Evolutionary conservation across 129 eudicot species (phyloP), one percentile per base, ranked within the genome.

Genomic region (Gnaphalium uliginosum): DNA sequence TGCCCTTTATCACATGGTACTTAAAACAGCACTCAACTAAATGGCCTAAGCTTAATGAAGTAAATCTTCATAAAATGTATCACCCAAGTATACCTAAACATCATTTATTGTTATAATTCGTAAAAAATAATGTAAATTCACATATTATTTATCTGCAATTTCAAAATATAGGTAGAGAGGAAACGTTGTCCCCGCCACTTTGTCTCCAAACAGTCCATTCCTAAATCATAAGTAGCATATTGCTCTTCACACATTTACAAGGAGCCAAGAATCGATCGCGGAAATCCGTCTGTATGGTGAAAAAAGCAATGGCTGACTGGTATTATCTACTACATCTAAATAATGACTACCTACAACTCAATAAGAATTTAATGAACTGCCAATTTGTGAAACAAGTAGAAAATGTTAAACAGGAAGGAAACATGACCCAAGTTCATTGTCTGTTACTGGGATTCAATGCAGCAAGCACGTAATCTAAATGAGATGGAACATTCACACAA

Each of bases 21-120:
- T 41, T 46, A 3, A 46, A 46, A 3, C 53, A 13, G 53, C 53
- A 46, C 53, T 14, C 53, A 46, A 14, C 53, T 13, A 46, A 13
- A 46, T 14, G 6, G 14, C 53, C 53, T 46, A 13, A 46, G 53
- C 53, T 43, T 46, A 46, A 13, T 15, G 86, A 83, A 13, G 18
- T 46, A 46, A 46, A 46, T 46, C 53, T 46, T 14, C 53, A 13
- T 46, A 4, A 43, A 13, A 13, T 43, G 17, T 46, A 46, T 14
- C 18, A 46, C 5, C n/a, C 53, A 46, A 46, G 18, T 13, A 46
- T 2, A 46, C 3, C 61, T 46, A 46, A 46, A 46, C 18, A 13
- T 46, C 18, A 46, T 46, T 13, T 13, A 4, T 14, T 13, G 53
- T 46, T 13, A 46, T 3, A 46, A 14, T 14, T 13, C 53, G 1